These are phyloP conservation scores for Mycocentrospora acerina DNA, from an alignment of 2,329 filamentous ascomycete species.

Conservation along the genomic window DNA sequence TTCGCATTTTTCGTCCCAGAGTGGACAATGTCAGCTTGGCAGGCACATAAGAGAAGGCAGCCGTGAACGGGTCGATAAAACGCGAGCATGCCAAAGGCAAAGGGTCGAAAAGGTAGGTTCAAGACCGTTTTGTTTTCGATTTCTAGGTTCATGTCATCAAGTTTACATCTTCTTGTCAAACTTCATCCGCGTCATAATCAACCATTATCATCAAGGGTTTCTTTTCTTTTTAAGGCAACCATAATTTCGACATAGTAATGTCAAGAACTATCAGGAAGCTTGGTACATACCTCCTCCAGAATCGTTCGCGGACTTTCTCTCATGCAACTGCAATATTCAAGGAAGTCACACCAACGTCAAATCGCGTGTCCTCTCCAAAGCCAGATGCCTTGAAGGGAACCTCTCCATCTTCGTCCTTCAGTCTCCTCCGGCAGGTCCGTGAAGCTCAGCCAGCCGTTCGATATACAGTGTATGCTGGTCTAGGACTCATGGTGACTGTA, in stretches of 20 bases:
- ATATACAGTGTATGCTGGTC: slow-evolving; percentile 28
- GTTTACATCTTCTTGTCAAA: neutral
- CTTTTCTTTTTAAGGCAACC: no score
- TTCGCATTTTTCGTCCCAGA: slow-evolving; percentile 29
- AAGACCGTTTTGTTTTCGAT: neutral
- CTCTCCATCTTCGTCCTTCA: slow-evolving; percentile 6
- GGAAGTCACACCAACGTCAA: neutral
- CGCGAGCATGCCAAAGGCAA: slow-evolving; percentile 9
- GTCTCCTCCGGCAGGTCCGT: slow-evolving; percentile 18
- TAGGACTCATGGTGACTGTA: slow-evolving; percentile 21
- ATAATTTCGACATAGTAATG: no score
- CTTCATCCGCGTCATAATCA: neutral
- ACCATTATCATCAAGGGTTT: neutral
- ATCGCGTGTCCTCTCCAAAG: slow-evolving; percentile 2
- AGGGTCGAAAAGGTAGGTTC: neutral
- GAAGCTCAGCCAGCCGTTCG: slow-evolving; percentile 14
- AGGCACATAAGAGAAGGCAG: slow-evolving; percentile 3
- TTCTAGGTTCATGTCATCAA: neutral
- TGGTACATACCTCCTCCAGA: no score
- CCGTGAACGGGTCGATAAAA: slow-evolving; percentile 7
- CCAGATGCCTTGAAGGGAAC: neutral
- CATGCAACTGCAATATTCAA: no score
- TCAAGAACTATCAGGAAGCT: no score
- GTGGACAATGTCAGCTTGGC: slow-evolving; percentile 24
- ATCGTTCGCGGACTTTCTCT: no score